Conservation (phyloP, 2,329 filamentous ascomycete genomes). For the Nectriaceae sp. region DNA sequence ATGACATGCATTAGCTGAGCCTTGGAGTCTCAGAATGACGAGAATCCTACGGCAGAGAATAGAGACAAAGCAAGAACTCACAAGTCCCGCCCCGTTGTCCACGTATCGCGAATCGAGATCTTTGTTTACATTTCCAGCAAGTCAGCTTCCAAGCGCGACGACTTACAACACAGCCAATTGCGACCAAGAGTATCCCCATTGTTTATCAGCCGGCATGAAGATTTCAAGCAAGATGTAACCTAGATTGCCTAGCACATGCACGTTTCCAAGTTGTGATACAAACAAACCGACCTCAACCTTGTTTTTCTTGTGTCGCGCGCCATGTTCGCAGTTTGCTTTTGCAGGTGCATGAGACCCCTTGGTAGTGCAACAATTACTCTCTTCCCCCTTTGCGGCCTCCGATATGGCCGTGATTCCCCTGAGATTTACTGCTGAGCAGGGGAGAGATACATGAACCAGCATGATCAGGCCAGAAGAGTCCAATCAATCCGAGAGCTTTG, state of each 20-base stretch:
- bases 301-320: not conserved
- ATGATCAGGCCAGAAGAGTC: slow-evolving; percentile 8
- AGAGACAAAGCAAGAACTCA: not conserved
- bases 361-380: not conserved
- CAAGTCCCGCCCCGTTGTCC: not conserved
- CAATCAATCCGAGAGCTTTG: slow-evolving; percentile 9
- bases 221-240: too few relatives aligned
- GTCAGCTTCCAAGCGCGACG: not conserved
- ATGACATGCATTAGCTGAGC: not conserved
- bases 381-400: not conserved
- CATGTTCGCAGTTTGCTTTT: not conserved
- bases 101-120: not conserved
- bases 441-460: slow-evolving; percentile 2
- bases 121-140: not conserved
- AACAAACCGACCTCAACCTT: not conserved
- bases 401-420: not conserved
- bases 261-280: not conserved
- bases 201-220: not conserved
- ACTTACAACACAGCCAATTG: too few relatives aligned
- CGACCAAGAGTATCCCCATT: not conserved
- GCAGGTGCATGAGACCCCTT: not conserved
- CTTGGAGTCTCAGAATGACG: not conserved
- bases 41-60: not conserved
- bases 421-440: not conserved
- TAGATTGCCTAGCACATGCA: not conserved